Percentiles rank a stretch among this genome's conserved stretches.
Evolutionary conservation across 805 yeast genomes (phyloP).

Genomic region (Ogataea nitratoaversa): DNA sequence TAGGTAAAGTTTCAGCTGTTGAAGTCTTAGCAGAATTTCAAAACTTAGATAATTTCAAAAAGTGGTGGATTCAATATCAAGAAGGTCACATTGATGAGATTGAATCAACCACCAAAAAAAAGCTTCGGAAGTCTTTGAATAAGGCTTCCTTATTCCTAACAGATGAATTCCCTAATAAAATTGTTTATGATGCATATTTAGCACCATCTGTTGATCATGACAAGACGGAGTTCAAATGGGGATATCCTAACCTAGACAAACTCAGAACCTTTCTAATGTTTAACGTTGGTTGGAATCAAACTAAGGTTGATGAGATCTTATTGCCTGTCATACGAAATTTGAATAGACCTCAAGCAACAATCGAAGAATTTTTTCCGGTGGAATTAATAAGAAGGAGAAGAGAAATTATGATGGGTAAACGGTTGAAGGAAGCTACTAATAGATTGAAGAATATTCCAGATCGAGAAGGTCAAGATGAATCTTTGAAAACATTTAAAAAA

Average conservation of each 20-base stretch:
- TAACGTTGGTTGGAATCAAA: slow-evolving; percentile 77
- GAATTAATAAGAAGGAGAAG: slow-evolving; percentile 46
- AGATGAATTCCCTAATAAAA: slow-evolving; percentile 62
- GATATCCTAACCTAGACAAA: slow-evolving; percentile 78
- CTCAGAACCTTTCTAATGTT: slow-evolving; percentile 64
- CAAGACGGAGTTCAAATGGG: slow-evolving; percentile 80
- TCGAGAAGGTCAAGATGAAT: slow-evolving; percentile 1
- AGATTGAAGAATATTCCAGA: slow-evolving; percentile 34
- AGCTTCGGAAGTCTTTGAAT: slow-evolving; percentile 52
- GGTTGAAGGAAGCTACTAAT: slow-evolving; percentile 55
- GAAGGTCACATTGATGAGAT: slow-evolving; percentile 35
- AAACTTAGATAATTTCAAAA: slow-evolving; percentile 34
- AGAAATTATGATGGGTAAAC: slow-evolving; percentile 50
- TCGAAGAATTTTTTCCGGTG: slow-evolving; percentile 66
- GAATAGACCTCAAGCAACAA: slow-evolving; percentile 62
- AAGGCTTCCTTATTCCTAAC: slow-evolving; percentile 52
- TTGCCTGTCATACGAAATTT: slow-evolving; percentile 81
- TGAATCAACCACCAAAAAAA: slow-evolving; percentile 49
- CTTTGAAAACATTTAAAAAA: not conserved
- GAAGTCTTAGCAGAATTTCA: slow-evolving; percentile 86
- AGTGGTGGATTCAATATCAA: slow-evolving; percentile 56
- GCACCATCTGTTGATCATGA: slow-evolving; percentile 85
- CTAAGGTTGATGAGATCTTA: slow-evolving; percentile 72
- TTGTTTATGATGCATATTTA: slow-evolving; percentile 69
- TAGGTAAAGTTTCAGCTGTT: slow-evolving; percentile 92